Percentiles rank a stretch among this genome's conserved stretches.
These are phyloP conservation scores for Saprolegnia diclina DNA, from an alignment of 352 stramenopile genomes.

Conservation along the genomic window DNA sequence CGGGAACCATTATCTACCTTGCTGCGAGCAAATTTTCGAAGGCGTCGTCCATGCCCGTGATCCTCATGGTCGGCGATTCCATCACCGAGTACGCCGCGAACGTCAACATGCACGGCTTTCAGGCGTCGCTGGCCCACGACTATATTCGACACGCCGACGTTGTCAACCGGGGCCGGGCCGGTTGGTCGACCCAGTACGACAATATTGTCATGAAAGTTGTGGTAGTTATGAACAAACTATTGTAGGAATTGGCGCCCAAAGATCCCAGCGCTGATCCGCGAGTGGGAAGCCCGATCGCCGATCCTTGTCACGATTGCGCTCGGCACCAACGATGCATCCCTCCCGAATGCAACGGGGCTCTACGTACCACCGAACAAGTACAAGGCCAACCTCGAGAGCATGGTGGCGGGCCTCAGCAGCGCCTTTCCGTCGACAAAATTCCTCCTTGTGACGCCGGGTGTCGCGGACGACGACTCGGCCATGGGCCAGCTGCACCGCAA, in stretches of 20 bases:
- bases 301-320: neutral
- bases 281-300: neutral
- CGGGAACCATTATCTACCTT: too few species aligned
- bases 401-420: neutral
- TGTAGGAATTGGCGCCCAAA: neutral
- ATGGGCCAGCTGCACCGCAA: neutral
- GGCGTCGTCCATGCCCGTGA: neutral
- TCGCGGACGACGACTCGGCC: neutral
- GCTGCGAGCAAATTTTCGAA: too few species aligned
- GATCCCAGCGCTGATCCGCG: neutral
- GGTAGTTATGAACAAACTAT: too few species aligned
- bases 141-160: neutral
- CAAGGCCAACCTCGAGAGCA: neutral
- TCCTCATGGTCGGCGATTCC: neutral
- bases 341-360: neutral
- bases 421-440: neutral
- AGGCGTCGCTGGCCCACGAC: neutral
- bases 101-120: neutral
- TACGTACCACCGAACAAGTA: neutral
- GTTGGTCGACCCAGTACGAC: neutral
- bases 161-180: neutral
- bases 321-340: neutral
- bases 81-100: neutral
- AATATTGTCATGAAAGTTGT: too few species aligned
- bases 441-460: neutral